Base-by-base conservation (phyloP, 208 protist species). In the Balamuthia mandrillaris region DNA sequence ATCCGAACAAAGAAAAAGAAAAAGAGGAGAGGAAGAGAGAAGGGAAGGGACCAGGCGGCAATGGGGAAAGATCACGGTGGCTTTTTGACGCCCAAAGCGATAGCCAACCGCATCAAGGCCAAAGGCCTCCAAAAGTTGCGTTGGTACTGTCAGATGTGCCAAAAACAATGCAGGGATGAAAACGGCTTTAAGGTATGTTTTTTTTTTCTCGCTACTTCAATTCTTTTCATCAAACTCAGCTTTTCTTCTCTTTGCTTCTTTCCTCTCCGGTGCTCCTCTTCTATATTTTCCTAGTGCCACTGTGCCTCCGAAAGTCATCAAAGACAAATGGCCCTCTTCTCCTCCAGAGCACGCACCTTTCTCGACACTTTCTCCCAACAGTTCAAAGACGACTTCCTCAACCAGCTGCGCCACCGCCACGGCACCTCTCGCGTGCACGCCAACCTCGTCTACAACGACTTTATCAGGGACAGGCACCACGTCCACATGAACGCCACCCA, bases 111-210 rank as follows among this genome's bases (percentile, higher is more conserved):
- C 33, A 95, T 95, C 68, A 96, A 96, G 88, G 85, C 93, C 12
- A 96, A 96, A 72, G 95, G 95, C 16, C 91, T 97, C 33, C 90
- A 96, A 72, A 96, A 95, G 90, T 84, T 97, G 24, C 81, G 91
- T 66, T 97, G 93, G 91, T 97, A 96, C 85, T 97, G 95, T 86
- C 92, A 97, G 88, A 93, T 96, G 89, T 97, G 95, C 88, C 56
- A 96, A 44, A 97, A 97, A 68, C 89, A 93, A 78, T 94, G 91
- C 85, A 37, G 91, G 31, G 91, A 93, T 72, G 91, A 89, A 81
- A 96, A 96, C 86, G 94, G 94, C n/a, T 96, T 96, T 84, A 96
- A 94, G 68, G 90, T 92, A 66, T 44, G 27, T 74, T 18, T 9
- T 37, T 14, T 18, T 16, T 27, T 35, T 16, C 58, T 18, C 29